Evolutionary conservation across 2,329 filamentous ascomycete species (phyloP).

Genomic region (Drechslerella coelobrocha): DNA sequence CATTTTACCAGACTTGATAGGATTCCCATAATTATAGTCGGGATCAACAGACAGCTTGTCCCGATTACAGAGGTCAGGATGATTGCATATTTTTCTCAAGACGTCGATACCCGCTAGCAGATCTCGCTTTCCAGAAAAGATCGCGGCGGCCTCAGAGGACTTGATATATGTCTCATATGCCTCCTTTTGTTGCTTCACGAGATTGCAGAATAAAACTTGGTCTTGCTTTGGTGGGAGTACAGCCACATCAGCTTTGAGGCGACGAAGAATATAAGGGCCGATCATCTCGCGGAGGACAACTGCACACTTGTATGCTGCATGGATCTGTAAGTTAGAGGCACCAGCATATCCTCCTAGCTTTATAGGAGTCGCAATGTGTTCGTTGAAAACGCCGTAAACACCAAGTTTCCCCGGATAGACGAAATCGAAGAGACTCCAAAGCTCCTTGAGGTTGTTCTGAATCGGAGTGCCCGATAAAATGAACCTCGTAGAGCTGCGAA

Average conservation of each 20-base stretch:
- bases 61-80: constrained; percentile 82
- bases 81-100: constrained; percentile 95
- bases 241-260: constrained; percentile 91
- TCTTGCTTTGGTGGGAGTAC: constrained; percentile 95
- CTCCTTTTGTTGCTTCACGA: constrained; percentile 78
- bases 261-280: constrained; percentile 87
- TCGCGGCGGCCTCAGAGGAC: constrained; percentile 85
- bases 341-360: constrained; percentile 92
- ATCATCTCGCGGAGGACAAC: constrained; percentile 93
- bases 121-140: constrained; percentile 72
- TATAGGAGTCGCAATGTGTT: constrained; percentile 93
- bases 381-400: constrained; percentile 86
- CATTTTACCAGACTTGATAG: constrained; percentile 89
- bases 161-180: constrained; percentile 81
- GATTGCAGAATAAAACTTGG: constrained; percentile 92
- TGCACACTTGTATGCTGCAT: constrained; percentile 92
- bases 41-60: constrained; percentile 64
- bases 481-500: constrained; percentile 83
- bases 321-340: constrained; percentile 89
- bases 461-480: constrained; percentile 97
- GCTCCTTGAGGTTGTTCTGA: constrained; percentile 92
- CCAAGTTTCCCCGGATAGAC: constrained; percentile 95
- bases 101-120: constrained; percentile 90
- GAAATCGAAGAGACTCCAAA: constrained; percentile 98
- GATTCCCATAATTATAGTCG: constrained; percentile 78